Evolutionary conservation across 768 basidiomycete genomes (phyloP).

Genomic region (Obba rivulosa): DNA sequence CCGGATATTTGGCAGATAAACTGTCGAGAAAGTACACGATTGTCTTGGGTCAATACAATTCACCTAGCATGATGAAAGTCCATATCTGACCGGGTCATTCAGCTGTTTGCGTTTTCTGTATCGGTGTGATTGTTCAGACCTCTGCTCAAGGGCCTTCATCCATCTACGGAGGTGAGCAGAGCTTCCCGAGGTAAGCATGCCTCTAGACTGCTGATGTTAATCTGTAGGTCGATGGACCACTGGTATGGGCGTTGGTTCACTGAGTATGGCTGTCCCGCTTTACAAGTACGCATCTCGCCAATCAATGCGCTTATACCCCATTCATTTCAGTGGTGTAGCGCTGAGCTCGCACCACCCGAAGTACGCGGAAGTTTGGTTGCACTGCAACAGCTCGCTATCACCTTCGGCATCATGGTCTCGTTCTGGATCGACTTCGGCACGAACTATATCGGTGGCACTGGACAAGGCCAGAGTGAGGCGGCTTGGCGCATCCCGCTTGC

Average conservation of each 20-base stretch:
- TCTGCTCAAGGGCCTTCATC: conserved; percentile 49
- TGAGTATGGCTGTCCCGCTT: conserved; percentile 80
- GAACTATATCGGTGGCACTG: conserved; percentile 63
- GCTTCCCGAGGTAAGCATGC: too few species aligned
- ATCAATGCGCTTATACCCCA: not conserved
- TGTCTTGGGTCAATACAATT: conserved; percentile 38
- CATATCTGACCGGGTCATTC: not conserved
- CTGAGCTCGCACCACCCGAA: conserved; percentile 70
- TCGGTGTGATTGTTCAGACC: conserved; percentile 74
- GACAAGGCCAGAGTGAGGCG: conserved; percentile 50
- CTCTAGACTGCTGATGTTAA: too few species aligned
- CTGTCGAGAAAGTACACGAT: conserved; percentile 73
- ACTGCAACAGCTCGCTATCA: conserved; percentile 78
- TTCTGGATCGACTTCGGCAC: conserved; percentile 49
- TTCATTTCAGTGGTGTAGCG: conserved; percentile 18
- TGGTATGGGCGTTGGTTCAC: conserved; percentile 75
- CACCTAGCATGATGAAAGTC: not conserved
- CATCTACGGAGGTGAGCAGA: conserved; percentile 58
- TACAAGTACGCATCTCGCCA: conserved; percentile 44
- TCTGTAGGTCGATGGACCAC: conserved; percentile 60
- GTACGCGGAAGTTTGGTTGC: conserved; percentile 78
- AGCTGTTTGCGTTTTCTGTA: conserved; percentile 23
- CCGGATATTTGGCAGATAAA: conserved; percentile 69
- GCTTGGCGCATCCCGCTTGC: conserved; percentile 75
- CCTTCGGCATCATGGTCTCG: conserved; percentile 68